Evolutionary conservation across 129 eudicot genomes (phyloP).

Genomic region (Flaveria sonorensis): DNA sequence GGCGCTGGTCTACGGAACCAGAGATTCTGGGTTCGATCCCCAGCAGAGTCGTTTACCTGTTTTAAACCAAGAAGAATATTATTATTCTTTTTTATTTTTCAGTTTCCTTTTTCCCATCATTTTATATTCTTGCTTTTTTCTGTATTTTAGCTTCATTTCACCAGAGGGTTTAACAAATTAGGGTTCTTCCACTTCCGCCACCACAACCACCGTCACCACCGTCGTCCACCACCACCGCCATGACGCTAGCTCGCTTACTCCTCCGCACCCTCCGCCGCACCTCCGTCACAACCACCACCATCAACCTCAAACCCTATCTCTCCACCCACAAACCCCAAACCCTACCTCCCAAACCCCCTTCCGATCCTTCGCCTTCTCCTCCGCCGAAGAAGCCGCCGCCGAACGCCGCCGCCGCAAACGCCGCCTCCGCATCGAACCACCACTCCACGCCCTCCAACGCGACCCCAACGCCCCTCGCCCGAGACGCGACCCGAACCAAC

Average conservation of each 20-base stretch:
- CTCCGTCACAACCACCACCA: slow-evolving; percentile 19
- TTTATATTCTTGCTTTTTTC: not conserved
- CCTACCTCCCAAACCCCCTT: slow-evolving; percentile 34
- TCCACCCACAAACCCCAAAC: slow-evolving; percentile 30
- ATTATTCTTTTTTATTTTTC: too few relatives aligned
- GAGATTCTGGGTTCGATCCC: slow-evolving; percentile 88
- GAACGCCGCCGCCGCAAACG: slow-evolving; percentile 93
- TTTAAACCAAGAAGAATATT: too few relatives aligned
- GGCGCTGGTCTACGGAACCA: slow-evolving; percentile 91
- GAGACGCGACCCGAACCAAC: slow-evolving; percentile 60
- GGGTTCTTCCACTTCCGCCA: slow-evolving; percentile 37
- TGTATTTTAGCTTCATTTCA: not conserved
- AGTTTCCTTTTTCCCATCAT: not conserved
- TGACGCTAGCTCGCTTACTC: slow-evolving; percentile 58
- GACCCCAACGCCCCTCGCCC: slow-evolving; percentile 62
- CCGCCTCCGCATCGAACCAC: slow-evolving; percentile 93
- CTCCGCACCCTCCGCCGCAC: slow-evolving; percentile 58
- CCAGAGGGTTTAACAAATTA: slow-evolving; percentile 35
- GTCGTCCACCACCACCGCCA: slow-evolving; percentile 14
- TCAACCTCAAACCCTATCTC: slow-evolving; percentile 29
- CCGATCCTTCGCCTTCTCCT: slow-evolving; percentile 66
- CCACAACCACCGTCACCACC: not conserved
- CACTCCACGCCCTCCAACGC: slow-evolving; percentile 78
- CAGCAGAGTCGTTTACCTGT: slow-evolving; percentile 54
- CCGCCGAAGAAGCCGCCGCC: slow-evolving; percentile 94